Evolutionary conservation across 805 yeast genomes (phyloP).

Genomic region (Wickerhamomyces xylosicus): DNA sequence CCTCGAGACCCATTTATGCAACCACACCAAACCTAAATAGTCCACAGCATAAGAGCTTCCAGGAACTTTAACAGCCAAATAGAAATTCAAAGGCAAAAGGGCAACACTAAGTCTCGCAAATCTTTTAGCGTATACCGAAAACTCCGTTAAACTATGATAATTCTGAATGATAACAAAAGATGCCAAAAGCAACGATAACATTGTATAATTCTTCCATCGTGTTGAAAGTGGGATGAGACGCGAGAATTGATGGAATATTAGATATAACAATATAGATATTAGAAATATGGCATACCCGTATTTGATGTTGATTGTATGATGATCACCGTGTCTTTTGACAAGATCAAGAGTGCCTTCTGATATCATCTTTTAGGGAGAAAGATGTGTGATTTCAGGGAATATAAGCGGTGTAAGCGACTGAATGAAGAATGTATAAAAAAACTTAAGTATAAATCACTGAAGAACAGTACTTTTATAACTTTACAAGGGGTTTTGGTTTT

Average conservation of each 20-base stretch:
- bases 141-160: conserved; percentile 19
- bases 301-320: conserved; percentile 46
- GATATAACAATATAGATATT: conserved; percentile 31
- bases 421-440: no score
- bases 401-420: neutral
- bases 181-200: conserved; percentile 22
- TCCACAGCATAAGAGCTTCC: conserved; percentile 24
- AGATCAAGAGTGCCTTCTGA: conserved; percentile 3
- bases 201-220: conserved; percentile 26
- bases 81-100: conserved; percentile 46
- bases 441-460: no score
- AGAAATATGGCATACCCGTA: conserved; percentile 47
- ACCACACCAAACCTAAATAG: conserved; percentile 42
- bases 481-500: no score
- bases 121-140: conserved; percentile 30
- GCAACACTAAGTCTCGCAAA: conserved; percentile 53
- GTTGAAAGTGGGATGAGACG: conserved; percentile 24
- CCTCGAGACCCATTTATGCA: conserved; percentile 70
- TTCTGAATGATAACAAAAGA: conserved; percentile 25
- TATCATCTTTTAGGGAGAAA: no score
- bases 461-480: no score
- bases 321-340: conserved; percentile 35
- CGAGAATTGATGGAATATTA: conserved; percentile 22
- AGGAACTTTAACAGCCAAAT: conserved; percentile 47
- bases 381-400: neutral